These are phyloP conservation scores for Pseudogymnoascus destructans DNA, from an alignment of 2,329 filamentous ascomycete species.

Conservation along the genomic window DNA sequence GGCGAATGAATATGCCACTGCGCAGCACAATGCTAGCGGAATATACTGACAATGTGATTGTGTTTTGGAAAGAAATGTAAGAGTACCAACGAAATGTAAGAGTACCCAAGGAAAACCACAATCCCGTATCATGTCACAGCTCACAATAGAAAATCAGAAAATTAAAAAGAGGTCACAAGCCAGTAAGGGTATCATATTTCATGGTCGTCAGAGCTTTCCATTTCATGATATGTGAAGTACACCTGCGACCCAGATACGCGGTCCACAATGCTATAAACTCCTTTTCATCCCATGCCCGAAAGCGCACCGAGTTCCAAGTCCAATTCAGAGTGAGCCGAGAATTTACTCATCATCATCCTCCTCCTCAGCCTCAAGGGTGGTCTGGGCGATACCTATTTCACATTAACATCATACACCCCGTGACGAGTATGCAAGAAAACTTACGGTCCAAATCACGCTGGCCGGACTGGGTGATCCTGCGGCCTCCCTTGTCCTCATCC, in stretches of 20 bases:
- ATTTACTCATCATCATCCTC: slow-evolving; percentile 44
- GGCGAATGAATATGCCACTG: not conserved
- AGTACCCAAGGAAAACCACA: not conserved
- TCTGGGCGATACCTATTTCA: slow-evolving; percentile 57
- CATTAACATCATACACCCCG: not conserved
- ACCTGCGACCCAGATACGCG: slow-evolving; percentile 3
- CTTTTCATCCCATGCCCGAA: slow-evolving; percentile 9
- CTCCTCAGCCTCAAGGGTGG: slow-evolving; percentile 60
- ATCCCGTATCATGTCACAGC: not conserved
- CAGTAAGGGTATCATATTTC: slow-evolving; percentile 6
- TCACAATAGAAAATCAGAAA: not conserved
- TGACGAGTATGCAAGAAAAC: slow-evolving; percentile 20
- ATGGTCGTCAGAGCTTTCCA: slow-evolving; percentile 9
- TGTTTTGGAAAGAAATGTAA: not conserved
- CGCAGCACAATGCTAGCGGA: not conserved
- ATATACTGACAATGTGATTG: not conserved
- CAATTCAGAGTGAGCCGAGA: slow-evolving; percentile 5
- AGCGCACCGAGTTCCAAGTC: slow-evolving; percentile 8
- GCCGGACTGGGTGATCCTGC: slow-evolving; percentile 93
- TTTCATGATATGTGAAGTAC: slow-evolving; percentile 9
- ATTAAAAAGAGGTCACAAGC: not conserved
- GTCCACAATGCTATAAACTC: slow-evolving; percentile 8
- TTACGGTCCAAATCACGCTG: slow-evolving; percentile 95
- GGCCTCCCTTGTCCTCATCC: slow-evolving; percentile 96
- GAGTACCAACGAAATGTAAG: not conserved